A percentile compares a stretch with the other conserved stretches of the same genome.
Evolutionary conservation across 2,329 filamentous ascomycete genomes (phyloP).

Genomic region (Cordyceps javanica): DNA sequence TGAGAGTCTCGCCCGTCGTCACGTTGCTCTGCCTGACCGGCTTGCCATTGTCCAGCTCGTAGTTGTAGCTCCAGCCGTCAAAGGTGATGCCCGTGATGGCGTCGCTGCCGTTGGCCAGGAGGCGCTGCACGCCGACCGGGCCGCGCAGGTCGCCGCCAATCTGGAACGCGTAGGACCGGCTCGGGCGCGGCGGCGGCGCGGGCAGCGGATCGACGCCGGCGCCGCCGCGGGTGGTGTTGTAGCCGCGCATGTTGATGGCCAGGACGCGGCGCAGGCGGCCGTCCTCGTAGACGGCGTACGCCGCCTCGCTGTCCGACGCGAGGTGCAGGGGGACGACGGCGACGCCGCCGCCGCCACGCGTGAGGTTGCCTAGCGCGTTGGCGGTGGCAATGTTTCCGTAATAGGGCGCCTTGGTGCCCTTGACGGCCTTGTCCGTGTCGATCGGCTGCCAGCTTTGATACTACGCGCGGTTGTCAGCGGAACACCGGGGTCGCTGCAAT

Average conservation of each 20-base stretch:
- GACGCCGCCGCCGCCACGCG: constrained; percentile 24
- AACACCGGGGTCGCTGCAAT: too few relatives aligned
- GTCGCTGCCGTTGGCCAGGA: constrained; percentile 57
- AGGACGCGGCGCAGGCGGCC: constrained; percentile 40
- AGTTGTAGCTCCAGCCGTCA: constrained; percentile 57
- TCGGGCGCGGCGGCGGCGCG: constrained; percentile 24
- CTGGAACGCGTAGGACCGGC: constrained; percentile 30
- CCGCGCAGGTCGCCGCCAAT: constrained; percentile 25
- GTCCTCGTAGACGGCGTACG: constrained; percentile 49
- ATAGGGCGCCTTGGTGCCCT: constrained; percentile 57
- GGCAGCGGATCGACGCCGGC: constrained; percentile 20
- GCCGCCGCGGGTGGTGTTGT: constrained; percentile 51
- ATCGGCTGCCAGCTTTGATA: constrained; percentile 57
- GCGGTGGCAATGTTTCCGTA: constrained; percentile 55
- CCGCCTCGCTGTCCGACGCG: constrained; percentile 35
- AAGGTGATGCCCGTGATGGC: constrained; percentile 56
- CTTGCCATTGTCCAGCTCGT: constrained; percentile 47
- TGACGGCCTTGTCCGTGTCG: constrained; percentile 38
- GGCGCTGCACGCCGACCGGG: constrained; percentile 36
- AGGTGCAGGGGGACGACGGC: constrained; percentile 44
- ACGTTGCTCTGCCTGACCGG: constrained; percentile 50
- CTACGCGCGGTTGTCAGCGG: constrained; percentile 12
- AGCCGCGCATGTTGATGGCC: constrained; percentile 52
- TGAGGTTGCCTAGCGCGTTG: constrained; percentile 43
- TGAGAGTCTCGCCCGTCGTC: constrained; percentile 41